These are phyloP conservation scores for Geotrichum restrictum DNA, from an alignment of 1,139 yeast species.

Conservation along the genomic window DNA sequence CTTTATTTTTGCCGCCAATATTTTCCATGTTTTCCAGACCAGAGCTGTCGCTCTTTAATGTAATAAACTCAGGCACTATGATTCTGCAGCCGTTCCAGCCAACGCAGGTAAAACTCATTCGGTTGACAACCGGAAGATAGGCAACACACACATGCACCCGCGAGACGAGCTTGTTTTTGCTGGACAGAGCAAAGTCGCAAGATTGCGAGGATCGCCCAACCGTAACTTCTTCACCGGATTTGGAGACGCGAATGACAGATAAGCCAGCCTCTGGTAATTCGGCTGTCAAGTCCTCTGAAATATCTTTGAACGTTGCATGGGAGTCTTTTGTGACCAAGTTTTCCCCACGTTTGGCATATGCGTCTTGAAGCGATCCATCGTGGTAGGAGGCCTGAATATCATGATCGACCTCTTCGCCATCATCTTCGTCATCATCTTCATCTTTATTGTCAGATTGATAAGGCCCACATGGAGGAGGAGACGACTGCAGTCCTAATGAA, in stretches of 20 bases:
- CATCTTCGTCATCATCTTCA: slow-evolving; percentile 15
- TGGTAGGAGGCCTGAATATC: neutral
- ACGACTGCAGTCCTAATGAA: slow-evolving; percentile 24
- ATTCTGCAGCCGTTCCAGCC: slow-evolving; percentile 71
- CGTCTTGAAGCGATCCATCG: neutral
- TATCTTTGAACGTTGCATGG: neutral
- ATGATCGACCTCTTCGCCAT: neutral
- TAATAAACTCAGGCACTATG: slow-evolving; percentile 48
- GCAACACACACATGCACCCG: slow-evolving; percentile 56
- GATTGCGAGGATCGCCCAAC: slow-evolving; percentile 66
- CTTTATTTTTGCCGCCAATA: slow-evolving; percentile 18
- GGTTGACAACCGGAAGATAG: slow-evolving; percentile 34
- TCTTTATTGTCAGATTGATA: slow-evolving; percentile 10
- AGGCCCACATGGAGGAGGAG: slow-evolving; percentile 24
- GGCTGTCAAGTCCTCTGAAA: neutral
- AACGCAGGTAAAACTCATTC: slow-evolving; percentile 49
- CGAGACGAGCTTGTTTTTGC: slow-evolving; percentile 59
- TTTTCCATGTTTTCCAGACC: slow-evolving; percentile 29
- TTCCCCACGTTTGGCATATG: neutral
- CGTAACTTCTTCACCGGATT: slow-evolving; percentile 35
- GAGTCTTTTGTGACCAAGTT: neutral
- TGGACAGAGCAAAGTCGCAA: slow-evolving; percentile 54
- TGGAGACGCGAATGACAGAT: slow-evolving; percentile 29
- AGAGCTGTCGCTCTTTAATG: slow-evolving; percentile 23
- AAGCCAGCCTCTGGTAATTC: neutral